Evolutionary conservation across 2,329 filamentous ascomycete genomes (phyloP).

Genomic region (Colletotrichum coccodes): DNA sequence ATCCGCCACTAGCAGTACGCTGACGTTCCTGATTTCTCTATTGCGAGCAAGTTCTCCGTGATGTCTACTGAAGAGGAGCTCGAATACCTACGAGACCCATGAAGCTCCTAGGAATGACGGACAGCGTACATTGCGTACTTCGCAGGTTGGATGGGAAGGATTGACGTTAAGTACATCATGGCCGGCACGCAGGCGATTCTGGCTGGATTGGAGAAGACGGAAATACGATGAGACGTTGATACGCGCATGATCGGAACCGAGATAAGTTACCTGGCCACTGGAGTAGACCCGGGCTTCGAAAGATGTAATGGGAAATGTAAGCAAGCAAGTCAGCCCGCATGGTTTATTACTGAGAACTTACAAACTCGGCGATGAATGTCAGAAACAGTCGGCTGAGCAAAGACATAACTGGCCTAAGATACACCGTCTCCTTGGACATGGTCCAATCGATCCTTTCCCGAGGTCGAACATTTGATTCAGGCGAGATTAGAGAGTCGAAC

Average conservation of each 20-base stretch:
- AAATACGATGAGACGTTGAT: neutral
- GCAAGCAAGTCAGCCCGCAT: neutral
- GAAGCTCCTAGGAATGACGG: neutral
- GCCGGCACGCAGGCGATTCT: neutral
- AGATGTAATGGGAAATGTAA: neutral
- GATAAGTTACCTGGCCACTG: neutral
- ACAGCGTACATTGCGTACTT: neutral
- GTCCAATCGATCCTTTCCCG: neutral
- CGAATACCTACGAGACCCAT: neutral
- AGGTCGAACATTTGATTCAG: neutral
- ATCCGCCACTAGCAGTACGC: neutral
- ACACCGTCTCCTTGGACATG: neutral
- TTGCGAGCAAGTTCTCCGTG: neutral
- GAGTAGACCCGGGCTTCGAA: neutral
- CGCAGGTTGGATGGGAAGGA: neutral
- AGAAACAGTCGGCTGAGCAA: too few relatives aligned
- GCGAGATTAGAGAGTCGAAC: neutral
- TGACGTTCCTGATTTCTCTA: neutral
- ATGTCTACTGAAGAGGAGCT: neutral
- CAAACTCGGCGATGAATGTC: neutral
- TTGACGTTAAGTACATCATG: neutral
- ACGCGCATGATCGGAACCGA: too few relatives aligned
- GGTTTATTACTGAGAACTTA: too few relatives aligned
- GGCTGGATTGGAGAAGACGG: too few relatives aligned
- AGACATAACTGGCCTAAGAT: neutral